Evolutionary conservation across 2,329 filamentous ascomycete species (phyloP), one percentile per base, ranked within the genome.

Genomic region (Penicillium capsulatum): DNA sequence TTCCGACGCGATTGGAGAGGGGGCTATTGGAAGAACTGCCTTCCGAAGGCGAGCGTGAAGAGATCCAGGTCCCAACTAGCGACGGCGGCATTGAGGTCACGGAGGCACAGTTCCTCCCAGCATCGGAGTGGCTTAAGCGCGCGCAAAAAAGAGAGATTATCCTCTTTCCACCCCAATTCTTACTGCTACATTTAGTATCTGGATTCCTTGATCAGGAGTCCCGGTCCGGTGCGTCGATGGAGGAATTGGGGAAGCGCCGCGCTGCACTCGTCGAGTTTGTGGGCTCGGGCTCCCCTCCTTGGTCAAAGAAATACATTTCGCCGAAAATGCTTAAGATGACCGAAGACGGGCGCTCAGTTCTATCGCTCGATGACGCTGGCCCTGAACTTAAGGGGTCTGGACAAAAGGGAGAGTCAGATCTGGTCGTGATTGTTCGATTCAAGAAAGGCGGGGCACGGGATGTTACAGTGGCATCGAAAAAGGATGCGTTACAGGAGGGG

Each of bases 131-230:
- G 84, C 70, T 95, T 14, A 64, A 69, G 4, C 73, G 77, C 34
- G 83, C 85, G 3, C 67, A 72, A 2, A 61, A 62, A 2, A 81
- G 81, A 17, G 74, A 85, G 27, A 81, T 96, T 44, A 85, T 94
- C 42, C 69, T 98, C 4, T 96, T 94, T 59, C 92, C 92, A 3
- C 92, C 92, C 0, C 92, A 97, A 59, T 84, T 83, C 59, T 70
- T 81, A 46, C 67, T 83, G 6, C 64, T 80, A 2, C 66, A 72
- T 29, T 60, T 81, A 4, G 63, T 77, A 1, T 61, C 71, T 0
- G 65, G 67, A 3, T 76, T 74, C 43, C 64, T 80, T 7, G 66
- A 72, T 13, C 51, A 63, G n/a, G 58, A 61, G 31, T 42, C 55
- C 34, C 41, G 22, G 57, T 55, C 16, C 15, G 14, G 34, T 1